Conservation (phyloP, 495 filamentous ascomycete genomes). For the Podospora bellae-mahoneyi region DNA sequence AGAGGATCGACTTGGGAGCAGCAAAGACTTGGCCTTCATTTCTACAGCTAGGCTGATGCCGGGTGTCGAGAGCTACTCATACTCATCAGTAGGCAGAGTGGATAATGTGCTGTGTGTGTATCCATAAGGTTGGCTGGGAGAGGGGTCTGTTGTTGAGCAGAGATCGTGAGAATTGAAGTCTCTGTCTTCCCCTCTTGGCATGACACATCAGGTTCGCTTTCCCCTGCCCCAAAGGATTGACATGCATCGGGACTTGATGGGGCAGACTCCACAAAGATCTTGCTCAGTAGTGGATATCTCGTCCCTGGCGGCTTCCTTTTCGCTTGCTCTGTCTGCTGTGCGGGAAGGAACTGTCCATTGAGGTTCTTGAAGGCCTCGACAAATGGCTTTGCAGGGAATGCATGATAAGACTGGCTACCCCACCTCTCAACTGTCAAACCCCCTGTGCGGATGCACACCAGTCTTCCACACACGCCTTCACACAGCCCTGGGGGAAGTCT, state of each 20-base stretch:
- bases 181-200: background rate
- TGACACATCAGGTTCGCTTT: background rate
- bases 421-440: background rate
- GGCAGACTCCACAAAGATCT: no score
- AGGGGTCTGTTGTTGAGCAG: background rate
- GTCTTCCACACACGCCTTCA: background rate
- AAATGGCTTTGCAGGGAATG: background rate
- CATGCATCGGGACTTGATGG: no score
- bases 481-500: background rate
- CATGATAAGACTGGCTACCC: background rate
- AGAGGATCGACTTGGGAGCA: background rate
- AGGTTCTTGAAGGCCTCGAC: background rate
- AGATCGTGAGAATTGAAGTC: background rate
- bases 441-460: background rate
- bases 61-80: no score
- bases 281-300: no score
- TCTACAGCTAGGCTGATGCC: no score
- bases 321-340: no score
- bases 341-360: background rate
- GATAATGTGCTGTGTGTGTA: background rate
- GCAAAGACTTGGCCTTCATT: background rate
- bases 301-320: background rate
- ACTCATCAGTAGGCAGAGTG: no score
- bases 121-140: background rate
- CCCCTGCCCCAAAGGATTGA: background rate